Evolutionary conservation across 257 asterid species (phyloP).

Genomic region (Solanum stenotomum): DNA sequence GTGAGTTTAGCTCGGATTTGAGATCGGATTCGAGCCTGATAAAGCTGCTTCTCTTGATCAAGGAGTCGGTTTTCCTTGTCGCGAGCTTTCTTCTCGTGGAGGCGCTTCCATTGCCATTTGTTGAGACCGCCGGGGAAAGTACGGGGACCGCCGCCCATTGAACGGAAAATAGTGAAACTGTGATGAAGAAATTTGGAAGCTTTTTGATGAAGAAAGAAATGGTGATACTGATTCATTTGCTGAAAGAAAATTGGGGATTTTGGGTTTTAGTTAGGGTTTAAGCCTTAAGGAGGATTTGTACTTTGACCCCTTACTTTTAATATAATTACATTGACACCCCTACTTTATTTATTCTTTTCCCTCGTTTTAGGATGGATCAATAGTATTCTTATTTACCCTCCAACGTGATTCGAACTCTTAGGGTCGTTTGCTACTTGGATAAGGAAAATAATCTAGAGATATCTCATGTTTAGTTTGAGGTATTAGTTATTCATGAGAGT

Average conservation of each 20-base stretch:
- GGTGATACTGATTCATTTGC: not conserved
- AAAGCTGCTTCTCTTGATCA: conserved; percentile 82
- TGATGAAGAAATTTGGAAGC: not conserved
- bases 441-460: not conserved
- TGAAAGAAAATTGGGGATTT: not conserved
- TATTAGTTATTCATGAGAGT: not conserved
- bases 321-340: not conserved
- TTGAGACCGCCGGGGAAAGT: conserved; percentile 93
- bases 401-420: rapidly evolving
- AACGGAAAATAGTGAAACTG: conserved; percentile 41
- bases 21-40: conserved; percentile 80
- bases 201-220: not conserved
- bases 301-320: not conserved
- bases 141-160: conserved; percentile 93
- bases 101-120: conserved; percentile 99
- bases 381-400: not conserved
- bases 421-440: no score
- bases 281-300: not conserved
- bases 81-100: conserved; percentile 90
- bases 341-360: no score
- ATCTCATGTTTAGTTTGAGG: not conserved
- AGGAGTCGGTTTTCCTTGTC: conserved; percentile 82
- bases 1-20: conserved; percentile 52
- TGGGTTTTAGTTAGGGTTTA: not conserved
- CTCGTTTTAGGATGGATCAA: not conserved